Base-by-base conservation (phyloP, 805 yeast genomes). In the Yarrowia sp. region DNA sequence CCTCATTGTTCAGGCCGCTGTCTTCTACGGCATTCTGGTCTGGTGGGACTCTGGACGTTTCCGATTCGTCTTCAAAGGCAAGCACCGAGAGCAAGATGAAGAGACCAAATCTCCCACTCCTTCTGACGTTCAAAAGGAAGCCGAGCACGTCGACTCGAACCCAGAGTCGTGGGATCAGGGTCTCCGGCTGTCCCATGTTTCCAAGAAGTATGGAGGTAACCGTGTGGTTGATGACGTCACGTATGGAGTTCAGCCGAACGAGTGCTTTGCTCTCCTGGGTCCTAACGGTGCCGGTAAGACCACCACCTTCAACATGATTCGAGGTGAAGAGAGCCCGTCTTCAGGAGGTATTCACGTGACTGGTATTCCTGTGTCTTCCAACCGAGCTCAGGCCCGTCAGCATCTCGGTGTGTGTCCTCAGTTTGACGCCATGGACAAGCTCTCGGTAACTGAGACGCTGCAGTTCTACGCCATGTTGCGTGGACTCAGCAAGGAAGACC, bases 231-330 rank as follows among this genome's bases (percentile, higher is more conserved):
- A 76, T 14, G 78, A 77, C 66, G 76, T 77, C n/a, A 72, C 78
- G 15, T 77, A 76, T 68, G 78, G 76, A 6, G 78, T 77, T 33
- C 67, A 67, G 44, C 71, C 72, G 10, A 75, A 75, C 14, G 79
- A 77, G 53, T 72, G 76, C 53, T 77, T 77, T 71, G 79, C 78
- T 3, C 70, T 77, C 49, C 72, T 77, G 17, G 79, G 79, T 0
- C 79, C 79, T 13, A 77, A 77, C 66, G 79, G 79, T 52, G 79
- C 79, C 2, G 79, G 79, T 19, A 77, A 77, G 67, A 76, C 79
- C 6, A 77, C 79, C 8, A 73, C 75, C 9, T 76, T 77, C 69
- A 76, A 76, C 69, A 75, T 77, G 78, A 74, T 77, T 65, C 73
- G 80, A n/a, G 79, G 79, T 8, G 79, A 77, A 53, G 70, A 74